phyloP scores from a whole-genome alignment of 2,329 filamentous ascomycete genomes.

The Scolecobasidium constrictum region DNA sequence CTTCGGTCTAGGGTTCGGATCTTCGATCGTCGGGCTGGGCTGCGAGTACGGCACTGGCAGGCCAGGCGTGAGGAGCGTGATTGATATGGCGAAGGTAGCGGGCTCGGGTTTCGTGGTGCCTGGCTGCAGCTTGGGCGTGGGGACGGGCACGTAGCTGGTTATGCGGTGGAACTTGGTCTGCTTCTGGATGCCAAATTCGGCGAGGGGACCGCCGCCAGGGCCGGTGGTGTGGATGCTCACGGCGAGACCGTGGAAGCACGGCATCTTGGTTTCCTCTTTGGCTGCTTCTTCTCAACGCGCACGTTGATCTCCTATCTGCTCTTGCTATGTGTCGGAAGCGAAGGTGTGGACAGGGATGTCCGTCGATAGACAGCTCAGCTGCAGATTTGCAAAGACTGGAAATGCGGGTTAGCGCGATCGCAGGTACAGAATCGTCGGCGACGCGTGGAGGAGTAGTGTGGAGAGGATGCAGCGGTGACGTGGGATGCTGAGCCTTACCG shows the following conservation, averaged over 20 bases:
- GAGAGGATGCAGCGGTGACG: too few species aligned
- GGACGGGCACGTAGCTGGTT: conserved; percentile 94
- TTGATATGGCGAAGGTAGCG: conserved; percentile 95
- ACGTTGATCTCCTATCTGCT: too few species aligned
- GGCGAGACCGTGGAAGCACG: conserved; percentile 98
- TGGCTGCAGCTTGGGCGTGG: conserved; percentile 64
- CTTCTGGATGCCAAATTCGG: conserved; percentile 91
- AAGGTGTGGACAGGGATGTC: too few species aligned
- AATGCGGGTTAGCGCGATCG: too few species aligned
- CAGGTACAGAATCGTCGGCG: too few species aligned
- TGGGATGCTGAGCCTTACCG: too few species aligned
- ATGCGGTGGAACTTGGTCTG: conserved; percentile 86
- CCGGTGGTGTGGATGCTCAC: conserved; percentile 85
- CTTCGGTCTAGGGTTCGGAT: conserved; percentile 73
- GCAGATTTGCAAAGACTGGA: too few species aligned
- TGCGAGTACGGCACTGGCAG: conserved; percentile 87
- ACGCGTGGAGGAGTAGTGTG: too few species aligned
- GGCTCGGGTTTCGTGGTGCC: conserved; percentile 65
- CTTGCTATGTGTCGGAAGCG: too few species aligned
- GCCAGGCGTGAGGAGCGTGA: conserved; percentile 82
- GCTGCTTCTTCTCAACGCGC: too few species aligned
- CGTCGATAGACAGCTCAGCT: too few species aligned
- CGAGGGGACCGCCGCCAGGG: conserved; percentile 63
- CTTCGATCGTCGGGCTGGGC: conserved; percentile 64
- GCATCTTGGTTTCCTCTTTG: conserved; percentile 50